Conservation (phyloP, 2,329 filamentous ascomycete species). For the Davidsoniella australis region DNA sequence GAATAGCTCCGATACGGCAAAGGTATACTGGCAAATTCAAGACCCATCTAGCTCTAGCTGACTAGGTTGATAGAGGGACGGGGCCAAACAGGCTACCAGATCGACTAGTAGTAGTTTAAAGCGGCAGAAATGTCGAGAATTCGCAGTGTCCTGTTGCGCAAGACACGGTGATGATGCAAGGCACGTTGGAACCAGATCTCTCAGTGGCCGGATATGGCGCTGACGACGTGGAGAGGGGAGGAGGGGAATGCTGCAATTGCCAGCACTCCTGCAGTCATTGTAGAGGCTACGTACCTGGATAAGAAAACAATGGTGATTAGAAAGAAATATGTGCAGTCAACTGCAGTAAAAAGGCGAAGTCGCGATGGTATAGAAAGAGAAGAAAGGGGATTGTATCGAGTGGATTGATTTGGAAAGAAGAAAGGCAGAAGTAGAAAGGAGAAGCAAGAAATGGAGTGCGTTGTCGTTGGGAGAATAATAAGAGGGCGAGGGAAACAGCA, state of each 20-base stretch:
- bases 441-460: conserved; percentile 6
- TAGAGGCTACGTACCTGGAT: conserved; percentile 7
- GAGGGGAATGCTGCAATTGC: neutral
- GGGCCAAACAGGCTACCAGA: too few species aligned
- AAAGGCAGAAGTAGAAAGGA: conserved; percentile 4
- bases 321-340: conserved; percentile 12
- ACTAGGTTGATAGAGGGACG: too few species aligned
- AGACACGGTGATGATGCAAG: too few species aligned
- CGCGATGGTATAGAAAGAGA: conserved; percentile 8
- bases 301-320: conserved; percentile 11
- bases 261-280: neutral
- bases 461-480: conserved; percentile 4
- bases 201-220: too few species aligned
- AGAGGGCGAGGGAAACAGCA: conserved; percentile 1
- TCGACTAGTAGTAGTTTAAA: too few species aligned
- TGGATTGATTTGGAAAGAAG: neutral
- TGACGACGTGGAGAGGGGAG: neutral
- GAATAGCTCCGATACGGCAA: too few species aligned
- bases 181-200: too few species aligned
- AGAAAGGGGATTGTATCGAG: neutral
- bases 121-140: too few species aligned
- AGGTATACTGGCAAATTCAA: too few species aligned
- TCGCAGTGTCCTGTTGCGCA: too few species aligned
- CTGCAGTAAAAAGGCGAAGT: conserved; percentile 9
- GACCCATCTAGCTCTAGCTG: too few species aligned